Evolutionary conservation across 768 basidiomycete species (phyloP).

Genomic region (Lentinula detonsa): DNA sequence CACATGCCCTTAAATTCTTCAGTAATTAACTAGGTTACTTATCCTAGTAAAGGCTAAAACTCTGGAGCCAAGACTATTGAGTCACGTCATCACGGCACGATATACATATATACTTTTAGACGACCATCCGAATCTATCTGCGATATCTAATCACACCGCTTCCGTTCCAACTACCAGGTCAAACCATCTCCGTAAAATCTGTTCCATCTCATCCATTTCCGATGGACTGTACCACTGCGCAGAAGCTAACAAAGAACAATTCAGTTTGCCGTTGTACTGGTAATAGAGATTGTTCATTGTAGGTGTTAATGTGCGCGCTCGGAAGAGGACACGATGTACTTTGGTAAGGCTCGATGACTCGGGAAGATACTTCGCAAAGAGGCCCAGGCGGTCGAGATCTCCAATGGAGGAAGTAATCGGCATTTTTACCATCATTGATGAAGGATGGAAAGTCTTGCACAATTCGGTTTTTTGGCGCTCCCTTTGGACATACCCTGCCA

Average conservation of each 20-base stretch:
- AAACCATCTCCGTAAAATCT: neutral
- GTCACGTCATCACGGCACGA: too few relatives aligned
- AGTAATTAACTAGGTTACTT: too few relatives aligned
- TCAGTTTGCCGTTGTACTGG: neutral
- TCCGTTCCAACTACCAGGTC: neutral
- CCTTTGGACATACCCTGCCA: neutral
- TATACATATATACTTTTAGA: too few relatives aligned
- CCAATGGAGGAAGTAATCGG: neutral
- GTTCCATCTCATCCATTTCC: neutral
- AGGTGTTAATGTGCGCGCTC: neutral
- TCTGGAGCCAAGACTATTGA: too few relatives aligned
- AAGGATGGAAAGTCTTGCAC: neutral
- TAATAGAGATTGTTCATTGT: neutral
- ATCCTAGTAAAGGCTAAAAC: too few relatives aligned
- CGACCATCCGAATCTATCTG: too few relatives aligned
- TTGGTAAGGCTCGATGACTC: neutral
- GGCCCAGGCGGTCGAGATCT: neutral
- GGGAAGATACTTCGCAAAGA: neutral
- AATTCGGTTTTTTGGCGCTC: neutral
- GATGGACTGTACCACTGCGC: neutral
- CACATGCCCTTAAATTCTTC: too few relatives aligned
- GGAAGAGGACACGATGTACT: neutral
- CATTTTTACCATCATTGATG: neutral
- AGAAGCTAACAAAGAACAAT: neutral
- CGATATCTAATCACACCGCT: neutral